Percentiles rank a stretch among this genome's conserved stretches.
Evolutionary conservation across 2,329 filamentous ascomycete species (phyloP).

Genomic region (Aspergillus ustus): DNA sequence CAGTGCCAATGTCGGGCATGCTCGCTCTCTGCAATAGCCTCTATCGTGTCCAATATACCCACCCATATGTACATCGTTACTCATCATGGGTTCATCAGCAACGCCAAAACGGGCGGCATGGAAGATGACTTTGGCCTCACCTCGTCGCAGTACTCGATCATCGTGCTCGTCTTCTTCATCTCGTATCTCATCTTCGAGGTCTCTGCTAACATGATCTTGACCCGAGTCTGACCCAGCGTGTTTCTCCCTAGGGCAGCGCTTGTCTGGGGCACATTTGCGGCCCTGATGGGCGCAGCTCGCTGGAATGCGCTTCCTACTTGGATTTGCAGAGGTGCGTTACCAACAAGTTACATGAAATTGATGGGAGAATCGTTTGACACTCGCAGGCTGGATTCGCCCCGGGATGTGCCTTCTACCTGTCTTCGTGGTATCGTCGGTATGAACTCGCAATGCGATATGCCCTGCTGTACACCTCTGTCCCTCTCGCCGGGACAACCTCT

Average conservation of each 20-base stretch:
- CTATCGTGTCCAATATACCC: too few species aligned
- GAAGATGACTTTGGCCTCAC: slow-evolving; percentile 14
- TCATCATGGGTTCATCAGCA: not conserved
- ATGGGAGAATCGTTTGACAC: not conserved
- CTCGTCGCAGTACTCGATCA: slow-evolving; percentile 30
- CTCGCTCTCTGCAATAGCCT: not conserved
- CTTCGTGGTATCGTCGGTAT: slow-evolving; percentile 10
- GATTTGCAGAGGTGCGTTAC: not conserved
- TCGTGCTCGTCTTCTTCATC: slow-evolving; percentile 34
- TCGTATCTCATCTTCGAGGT: slow-evolving; percentile 33
- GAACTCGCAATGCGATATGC: slow-evolving; percentile 8
- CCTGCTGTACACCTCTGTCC: slow-evolving; percentile 8
- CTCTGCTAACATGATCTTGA: slow-evolving; percentile 31
- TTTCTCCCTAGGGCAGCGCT: slow-evolving; percentile 21
- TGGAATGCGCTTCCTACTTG: slow-evolving; percentile 8
- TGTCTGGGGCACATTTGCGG: slow-evolving; percentile 12
- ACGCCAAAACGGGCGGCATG: slow-evolving; percentile 16
- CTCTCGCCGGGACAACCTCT: slow-evolving; percentile 1
- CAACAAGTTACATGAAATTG: not conserved
- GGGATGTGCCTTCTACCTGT: slow-evolving; percentile 2
- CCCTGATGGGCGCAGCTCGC: slow-evolving; percentile 9
- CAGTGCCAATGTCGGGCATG: slow-evolving; percentile 7
- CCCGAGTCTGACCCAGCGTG: slow-evolving; percentile 28
- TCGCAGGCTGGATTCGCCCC: slow-evolving; percentile 1
- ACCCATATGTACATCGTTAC: too few species aligned